Percentiles rank a stretch among this genome's conserved stretches.
phyloP scores from a whole-genome alignment of 352 stramenopile genomes.

The Globisporangium middletonii region DNA sequence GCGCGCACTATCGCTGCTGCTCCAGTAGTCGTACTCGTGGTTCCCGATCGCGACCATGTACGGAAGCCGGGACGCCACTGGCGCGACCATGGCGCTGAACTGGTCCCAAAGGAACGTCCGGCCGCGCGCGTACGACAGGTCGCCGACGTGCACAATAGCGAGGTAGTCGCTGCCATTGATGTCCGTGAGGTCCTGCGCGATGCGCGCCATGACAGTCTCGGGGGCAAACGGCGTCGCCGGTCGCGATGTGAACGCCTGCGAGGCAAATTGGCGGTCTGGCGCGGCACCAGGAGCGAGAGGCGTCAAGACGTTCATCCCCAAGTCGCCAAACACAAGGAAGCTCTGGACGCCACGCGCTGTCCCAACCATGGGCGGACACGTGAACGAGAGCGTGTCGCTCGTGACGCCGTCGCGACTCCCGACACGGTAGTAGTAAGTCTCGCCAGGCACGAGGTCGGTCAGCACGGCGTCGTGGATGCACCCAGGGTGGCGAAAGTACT shows the following conservation, averaged over 20 bases:
- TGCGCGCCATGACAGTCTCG: slow-evolving; percentile 7
- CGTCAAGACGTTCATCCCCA: slow-evolving; percentile 17
- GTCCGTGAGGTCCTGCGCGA: not conserved
- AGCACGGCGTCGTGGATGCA: slow-evolving; percentile 29
- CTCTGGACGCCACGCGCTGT: slow-evolving; percentile 10
- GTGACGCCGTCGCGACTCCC: slow-evolving; percentile 27
- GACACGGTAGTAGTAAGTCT: slow-evolving; percentile 30
- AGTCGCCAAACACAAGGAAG: slow-evolving; percentile 26
- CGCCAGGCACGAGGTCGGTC: slow-evolving; percentile 13
- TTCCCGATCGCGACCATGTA: slow-evolving; percentile 46
- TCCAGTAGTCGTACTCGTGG: slow-evolving; percentile 40
- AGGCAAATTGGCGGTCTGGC: slow-evolving; percentile 18
- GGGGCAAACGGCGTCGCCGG: not conserved
- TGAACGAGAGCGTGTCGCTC: slow-evolving; percentile 23
- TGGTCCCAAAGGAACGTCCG: slow-evolving; percentile 75
- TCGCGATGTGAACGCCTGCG: not conserved
- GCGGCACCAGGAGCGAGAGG: slow-evolving; percentile 10
- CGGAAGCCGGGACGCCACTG: slow-evolving; percentile 62
- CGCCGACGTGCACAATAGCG: slow-evolving; percentile 72
- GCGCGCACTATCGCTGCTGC: slow-evolving; percentile 25
- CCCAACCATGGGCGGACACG: slow-evolving; percentile 13
- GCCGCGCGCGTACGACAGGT: slow-evolving; percentile 66
- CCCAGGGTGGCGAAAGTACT: slow-evolving; percentile 27
- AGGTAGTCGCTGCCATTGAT: slow-evolving; percentile 42
- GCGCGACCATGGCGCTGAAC: slow-evolving; percentile 66